A percentile compares a stretch with the other conserved stretches of the same genome.
Evolutionary conservation across 495 filamentous ascomycete species (phyloP).

Genomic region (Thermothielavioides terrestris): DNA sequence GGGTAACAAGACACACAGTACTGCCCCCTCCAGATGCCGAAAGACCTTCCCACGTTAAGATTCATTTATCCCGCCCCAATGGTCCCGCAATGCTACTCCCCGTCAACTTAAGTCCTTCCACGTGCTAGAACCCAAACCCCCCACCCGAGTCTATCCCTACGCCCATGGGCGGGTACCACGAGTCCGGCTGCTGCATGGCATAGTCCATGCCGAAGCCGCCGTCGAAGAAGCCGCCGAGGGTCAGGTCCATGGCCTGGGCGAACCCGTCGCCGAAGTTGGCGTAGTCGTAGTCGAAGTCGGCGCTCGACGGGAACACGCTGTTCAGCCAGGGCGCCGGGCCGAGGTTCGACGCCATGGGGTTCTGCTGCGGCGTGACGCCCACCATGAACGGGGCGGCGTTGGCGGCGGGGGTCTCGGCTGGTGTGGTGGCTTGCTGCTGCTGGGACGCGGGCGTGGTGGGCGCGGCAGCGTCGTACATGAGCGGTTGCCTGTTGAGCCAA

Average conservation of each 20-base stretch:
- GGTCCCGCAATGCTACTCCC: too few species aligned
- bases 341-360: not conserved
- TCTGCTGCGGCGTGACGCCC: not conserved
- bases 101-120: too few species aligned
- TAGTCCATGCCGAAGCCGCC: slow-evolving; percentile 22
- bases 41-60: too few species aligned
- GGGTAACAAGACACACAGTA: too few species aligned
- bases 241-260: slow-evolving; percentile 44
- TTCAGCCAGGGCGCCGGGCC: slow-evolving; percentile 28
- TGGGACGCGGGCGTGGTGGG: not conserved
- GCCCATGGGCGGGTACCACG: not conserved
- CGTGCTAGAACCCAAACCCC: not conserved
- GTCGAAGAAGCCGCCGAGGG: slow-evolving; percentile 33
- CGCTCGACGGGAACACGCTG: slow-evolving; percentile 16
- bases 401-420: not conserved
- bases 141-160: not conserved
- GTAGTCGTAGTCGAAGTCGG: slow-evolving; percentile 37
- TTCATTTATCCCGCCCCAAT: too few species aligned
- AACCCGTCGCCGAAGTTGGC: slow-evolving; percentile 35
- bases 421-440: not conserved
- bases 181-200: slow-evolving; percentile 2
- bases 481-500: not conserved
- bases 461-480: slow-evolving; percentile 2
- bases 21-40: too few species aligned
- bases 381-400: not conserved